A percentile compares a stretch with the other conserved stretches of the same genome.
Evolutionary conservation across 495 filamentous ascomycete species (phyloP).

Genomic region (Staphylotrichum tortipilum): DNA sequence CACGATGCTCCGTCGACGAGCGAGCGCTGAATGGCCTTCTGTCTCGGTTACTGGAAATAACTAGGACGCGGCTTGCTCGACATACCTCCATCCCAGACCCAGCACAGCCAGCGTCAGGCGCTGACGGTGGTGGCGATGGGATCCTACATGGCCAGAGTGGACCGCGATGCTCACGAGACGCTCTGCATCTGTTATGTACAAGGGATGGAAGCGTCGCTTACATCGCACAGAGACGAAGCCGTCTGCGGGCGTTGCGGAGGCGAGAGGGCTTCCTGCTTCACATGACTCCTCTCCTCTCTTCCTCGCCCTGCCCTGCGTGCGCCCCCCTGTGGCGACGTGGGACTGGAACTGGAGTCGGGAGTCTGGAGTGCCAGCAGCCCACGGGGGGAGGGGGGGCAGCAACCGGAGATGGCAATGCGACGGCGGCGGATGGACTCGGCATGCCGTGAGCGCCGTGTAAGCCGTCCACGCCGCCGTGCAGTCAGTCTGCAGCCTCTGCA

Average conservation of each 20-base stretch:
- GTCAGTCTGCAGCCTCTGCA: too few species aligned
- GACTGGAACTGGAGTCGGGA: too few species aligned
- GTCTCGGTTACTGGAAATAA: conserved; percentile 26
- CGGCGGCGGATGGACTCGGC: not conserved
- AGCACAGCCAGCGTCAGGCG: conserved; percentile 6
- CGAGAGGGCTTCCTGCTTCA: conserved; percentile 1
- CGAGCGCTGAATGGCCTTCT: not conserved
- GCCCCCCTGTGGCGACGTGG: not conserved
- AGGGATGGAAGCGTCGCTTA: conserved; percentile 7
- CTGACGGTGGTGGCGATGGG: conserved; percentile 11
- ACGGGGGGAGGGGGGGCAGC: too few species aligned
- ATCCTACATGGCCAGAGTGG: too few species aligned
- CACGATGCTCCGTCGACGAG: too few species aligned
- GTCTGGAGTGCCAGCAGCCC: too few species aligned
- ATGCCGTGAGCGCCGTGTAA: not conserved
- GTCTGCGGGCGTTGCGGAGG: conserved; percentile 5
- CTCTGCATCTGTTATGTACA: not conserved
- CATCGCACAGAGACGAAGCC: not conserved
- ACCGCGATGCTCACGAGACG: conserved; percentile 12
- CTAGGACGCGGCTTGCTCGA: conserved; percentile 14
- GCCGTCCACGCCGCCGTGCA: too few species aligned
- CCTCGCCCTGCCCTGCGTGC: too few species aligned
- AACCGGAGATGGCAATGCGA: not conserved
- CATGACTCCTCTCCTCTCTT: conserved; percentile 13
- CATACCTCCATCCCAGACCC: too few species aligned